A percentile compares a stretch with the other conserved stretches of the same genome.
Evolutionary conservation across 176 grass and related monocot species (phyloP).

Genomic region (Cenchrus americanus): DNA sequence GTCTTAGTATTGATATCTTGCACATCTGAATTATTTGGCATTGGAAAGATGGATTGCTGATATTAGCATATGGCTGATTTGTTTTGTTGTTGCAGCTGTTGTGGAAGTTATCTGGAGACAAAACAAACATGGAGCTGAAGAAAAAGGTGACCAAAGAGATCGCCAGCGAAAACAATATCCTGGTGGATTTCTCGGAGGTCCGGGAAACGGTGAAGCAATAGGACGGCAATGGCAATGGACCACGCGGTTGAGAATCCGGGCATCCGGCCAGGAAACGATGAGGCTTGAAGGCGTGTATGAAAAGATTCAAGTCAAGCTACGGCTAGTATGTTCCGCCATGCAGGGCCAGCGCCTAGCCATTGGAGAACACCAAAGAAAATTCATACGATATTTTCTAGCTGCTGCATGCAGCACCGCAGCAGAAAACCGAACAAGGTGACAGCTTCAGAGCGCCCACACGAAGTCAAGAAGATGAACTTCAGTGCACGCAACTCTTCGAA

Average conservation of each 20-base stretch:
- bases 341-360: not conserved
- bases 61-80: not conserved
- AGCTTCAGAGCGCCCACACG: not conserved
- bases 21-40: too few species aligned
- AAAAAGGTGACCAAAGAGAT: constrained; percentile 47
- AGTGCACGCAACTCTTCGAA: not conserved
- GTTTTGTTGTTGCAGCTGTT: constrained; percentile 34
- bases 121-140: constrained; percentile 34
- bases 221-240: not conserved
- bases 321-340: not conserved
- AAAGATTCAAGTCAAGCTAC: not conserved
- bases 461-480: not conserved
- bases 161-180: constrained; percentile 25
- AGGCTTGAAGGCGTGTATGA: not conserved
- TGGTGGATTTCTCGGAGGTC: constrained; percentile 25
- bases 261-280: not conserved
- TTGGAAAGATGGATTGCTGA: not conserved
- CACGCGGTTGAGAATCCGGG: not conserved
- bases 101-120: constrained; percentile 37
- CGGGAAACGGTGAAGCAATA: not conserved
- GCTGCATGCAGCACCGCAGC: not conserved
- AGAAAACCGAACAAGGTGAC: constrained; percentile 8
- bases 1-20: too few species aligned
- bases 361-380: not conserved
- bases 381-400: not conserved